These are phyloP conservation scores for Hemileccinum impolitum DNA, from an alignment of 768 basidiomycete species.

Conservation along the genomic window DNA sequence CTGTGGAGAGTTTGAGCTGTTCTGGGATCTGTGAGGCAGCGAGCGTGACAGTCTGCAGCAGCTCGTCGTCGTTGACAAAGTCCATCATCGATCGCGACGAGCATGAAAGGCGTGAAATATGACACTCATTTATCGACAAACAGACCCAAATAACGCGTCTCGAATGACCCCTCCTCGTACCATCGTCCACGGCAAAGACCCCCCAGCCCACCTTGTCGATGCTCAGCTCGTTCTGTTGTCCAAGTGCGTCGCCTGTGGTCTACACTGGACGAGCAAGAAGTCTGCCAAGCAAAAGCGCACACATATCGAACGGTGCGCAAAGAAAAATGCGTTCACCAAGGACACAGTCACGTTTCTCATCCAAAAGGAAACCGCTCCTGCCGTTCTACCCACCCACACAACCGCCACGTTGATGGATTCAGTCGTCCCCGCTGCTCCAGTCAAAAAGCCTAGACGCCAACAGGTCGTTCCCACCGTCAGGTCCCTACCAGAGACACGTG, in stretches of 20 bases:
- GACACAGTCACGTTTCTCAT: constrained; percentile 56
- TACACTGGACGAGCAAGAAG: constrained; percentile 70
- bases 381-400: constrained; percentile 12
- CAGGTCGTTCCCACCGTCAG: constrained; percentile 43
- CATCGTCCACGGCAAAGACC: constrained; percentile 6
- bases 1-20: constrained; percentile 44
- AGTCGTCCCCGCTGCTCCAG: constrained; percentile 44
- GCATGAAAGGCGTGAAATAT: neutral
- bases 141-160: constrained; percentile 48
- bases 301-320: constrained; percentile 69
- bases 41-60: constrained; percentile 60
- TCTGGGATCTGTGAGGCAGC: constrained; percentile 73
- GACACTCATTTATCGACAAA: constrained; percentile 22
- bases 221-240: constrained; percentile 44
- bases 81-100: constrained; percentile 21
- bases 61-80: constrained; percentile 55
- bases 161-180: constrained; percentile 1
- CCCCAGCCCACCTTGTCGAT: constrained; percentile 40
- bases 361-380: constrained; percentile 43
- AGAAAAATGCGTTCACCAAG: constrained; percentile 49
- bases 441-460: constrained; percentile 41
- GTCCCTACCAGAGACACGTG: constrained; percentile 45
- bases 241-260: constrained; percentile 63
- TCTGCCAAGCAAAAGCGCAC: constrained; percentile 55
- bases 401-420: constrained; percentile 48